phyloP scores from a whole-genome alignment of 139 green algal species.

The Pleodorina starrii region DNA sequence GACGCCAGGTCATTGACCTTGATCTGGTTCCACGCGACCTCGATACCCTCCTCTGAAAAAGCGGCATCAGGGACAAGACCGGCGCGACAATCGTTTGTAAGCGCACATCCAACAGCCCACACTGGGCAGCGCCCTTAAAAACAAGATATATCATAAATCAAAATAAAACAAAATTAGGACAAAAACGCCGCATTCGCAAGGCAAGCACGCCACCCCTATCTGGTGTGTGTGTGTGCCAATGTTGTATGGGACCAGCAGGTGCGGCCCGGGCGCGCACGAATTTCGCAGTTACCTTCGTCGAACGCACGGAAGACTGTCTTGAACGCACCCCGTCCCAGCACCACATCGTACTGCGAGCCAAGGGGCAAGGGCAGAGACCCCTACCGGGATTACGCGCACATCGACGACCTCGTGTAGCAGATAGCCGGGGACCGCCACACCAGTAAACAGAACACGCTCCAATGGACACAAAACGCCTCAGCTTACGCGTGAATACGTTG shows the following conservation, averaged over 20 bases:
- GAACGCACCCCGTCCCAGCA: slow-evolving; percentile 96
- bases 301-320: slow-evolving; percentile 99
- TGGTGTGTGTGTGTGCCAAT: too few relatives aligned
- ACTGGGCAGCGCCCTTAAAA: too few relatives aligned
- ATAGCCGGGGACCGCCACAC: too few relatives aligned
- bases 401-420: too few relatives aligned
- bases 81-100: not conserved
- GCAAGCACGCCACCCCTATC: too few relatives aligned
- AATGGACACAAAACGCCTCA: too few relatives aligned
- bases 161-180: too few relatives aligned
- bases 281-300: slow-evolving; percentile 85
- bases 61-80: not conserved
- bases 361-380: too few relatives aligned
- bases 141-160: too few relatives aligned
- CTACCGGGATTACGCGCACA: too few relatives aligned
- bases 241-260: not conserved
- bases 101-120: not conserved
- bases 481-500: slow-evolving; percentile 42
- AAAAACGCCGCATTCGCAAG: too few relatives aligned
- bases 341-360: slow-evolving; percentile 76
- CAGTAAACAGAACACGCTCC: too few relatives aligned
- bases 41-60: slow-evolving; percentile 38
- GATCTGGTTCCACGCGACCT: slow-evolving; percentile 99
- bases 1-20: slow-evolving; percentile 74
- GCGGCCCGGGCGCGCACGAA: not conserved